Conservation (phyloP, 2,329 filamentous ascomycete species). For the Ampelomyces quisqualis region DNA sequence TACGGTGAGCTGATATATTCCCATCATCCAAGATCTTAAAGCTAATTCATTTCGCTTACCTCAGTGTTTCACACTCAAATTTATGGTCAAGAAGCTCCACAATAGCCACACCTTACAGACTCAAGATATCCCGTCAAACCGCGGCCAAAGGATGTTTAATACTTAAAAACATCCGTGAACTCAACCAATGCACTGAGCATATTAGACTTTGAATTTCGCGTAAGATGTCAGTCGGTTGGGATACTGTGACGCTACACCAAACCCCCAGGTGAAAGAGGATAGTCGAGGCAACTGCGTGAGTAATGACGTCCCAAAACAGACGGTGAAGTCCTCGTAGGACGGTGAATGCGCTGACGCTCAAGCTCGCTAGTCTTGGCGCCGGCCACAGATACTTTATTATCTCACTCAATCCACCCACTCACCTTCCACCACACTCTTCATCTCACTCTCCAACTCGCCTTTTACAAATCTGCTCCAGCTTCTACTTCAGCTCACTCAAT, state of each 20-base stretch:
- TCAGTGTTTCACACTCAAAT: no score
- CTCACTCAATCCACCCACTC: background rate
- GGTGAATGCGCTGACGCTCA: background rate
- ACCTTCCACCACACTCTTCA: background rate
- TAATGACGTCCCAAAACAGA: background rate
- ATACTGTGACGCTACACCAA: background rate
- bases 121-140: no score
- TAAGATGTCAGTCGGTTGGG: background rate
- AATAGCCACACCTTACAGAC: no score
- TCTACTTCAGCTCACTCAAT: background rate
- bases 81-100: no score
- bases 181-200: no score
- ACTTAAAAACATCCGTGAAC: no score
- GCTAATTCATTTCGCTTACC: no score
- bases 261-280: background rate
- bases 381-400: background rate
- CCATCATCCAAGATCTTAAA: no score
- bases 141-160: no score
- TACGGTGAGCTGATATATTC: no score
- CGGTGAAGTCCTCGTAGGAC: background rate
- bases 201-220: no score
- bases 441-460: background rate
- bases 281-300: background rate
- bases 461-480: background rate
- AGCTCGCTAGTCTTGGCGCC: background rate